Evolutionary conservation across 2,329 filamentous ascomycete species (phyloP).

Genomic region (Neurospora crassa): DNA sequence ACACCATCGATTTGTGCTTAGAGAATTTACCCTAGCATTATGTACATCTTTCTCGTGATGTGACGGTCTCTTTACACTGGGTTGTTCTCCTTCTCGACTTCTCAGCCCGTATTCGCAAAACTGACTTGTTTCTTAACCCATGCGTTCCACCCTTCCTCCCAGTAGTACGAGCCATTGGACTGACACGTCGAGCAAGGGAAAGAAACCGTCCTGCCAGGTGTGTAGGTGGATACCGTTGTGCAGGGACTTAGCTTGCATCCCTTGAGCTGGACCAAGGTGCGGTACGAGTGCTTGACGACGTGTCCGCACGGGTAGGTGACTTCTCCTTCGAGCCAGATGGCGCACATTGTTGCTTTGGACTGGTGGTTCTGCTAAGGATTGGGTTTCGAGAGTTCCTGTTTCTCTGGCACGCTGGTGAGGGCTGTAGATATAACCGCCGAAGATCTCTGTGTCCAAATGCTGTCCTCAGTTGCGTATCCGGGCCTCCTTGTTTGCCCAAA

Average conservation of each 20-base stretch:
- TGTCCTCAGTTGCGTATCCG: too few species aligned
- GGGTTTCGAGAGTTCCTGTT: too few species aligned
- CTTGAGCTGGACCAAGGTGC: background rate
- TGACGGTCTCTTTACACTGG: too few species aligned
- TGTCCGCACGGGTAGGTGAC: background rate
- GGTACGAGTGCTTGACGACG: background rate
- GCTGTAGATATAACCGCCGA: background rate
- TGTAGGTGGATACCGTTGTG: background rate
- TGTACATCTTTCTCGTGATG: too few species aligned
- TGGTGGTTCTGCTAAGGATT: background rate
- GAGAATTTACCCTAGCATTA: too few species aligned
- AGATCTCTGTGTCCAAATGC: too few species aligned
- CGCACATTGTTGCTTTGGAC: background rate
- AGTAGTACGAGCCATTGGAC: background rate
- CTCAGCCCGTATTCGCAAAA: background rate
- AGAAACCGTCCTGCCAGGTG: background rate
- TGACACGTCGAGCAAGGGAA: background rate
- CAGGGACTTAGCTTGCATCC: background rate
- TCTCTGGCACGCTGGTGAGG: too few species aligned
- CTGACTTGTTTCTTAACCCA: background rate
- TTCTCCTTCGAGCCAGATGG: background rate
- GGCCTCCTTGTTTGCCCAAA: background rate
- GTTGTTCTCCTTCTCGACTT: background rate
- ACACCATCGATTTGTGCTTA: too few species aligned
- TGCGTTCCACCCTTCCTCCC: background rate